Conservation (phyloP, 1,284 basidiomycete genomes). For the Trichosporon sp. region DNA sequence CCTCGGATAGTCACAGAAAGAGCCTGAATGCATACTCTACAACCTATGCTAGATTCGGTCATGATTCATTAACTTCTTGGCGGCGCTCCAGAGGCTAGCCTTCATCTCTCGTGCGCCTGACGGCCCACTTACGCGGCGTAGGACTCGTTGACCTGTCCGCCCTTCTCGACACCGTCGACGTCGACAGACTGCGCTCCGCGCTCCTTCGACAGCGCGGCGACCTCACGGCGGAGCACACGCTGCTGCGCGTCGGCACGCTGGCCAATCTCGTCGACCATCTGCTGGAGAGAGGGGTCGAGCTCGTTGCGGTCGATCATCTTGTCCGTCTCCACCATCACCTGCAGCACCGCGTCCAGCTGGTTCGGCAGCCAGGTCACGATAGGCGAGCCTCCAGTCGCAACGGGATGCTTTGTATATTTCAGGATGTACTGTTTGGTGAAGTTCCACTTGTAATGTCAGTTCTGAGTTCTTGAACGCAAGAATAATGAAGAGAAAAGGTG, state of each 20-base stretch:
- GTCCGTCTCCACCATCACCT: conserved; percentile 27
- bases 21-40: conserved; percentile 14
- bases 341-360: conserved; percentile 33
- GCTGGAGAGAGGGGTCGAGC: conserved; percentile 26
- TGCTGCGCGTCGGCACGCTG: conserved; percentile 34
- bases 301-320: conserved; percentile 26
- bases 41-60: background rate
- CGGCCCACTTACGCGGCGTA: conserved; percentile 10
- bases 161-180: conserved; percentile 26
- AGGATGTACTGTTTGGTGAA: conserved; percentile 31
- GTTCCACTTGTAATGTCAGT: conserved; percentile 16
- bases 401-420: conserved; percentile 29
- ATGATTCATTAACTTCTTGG: background rate
- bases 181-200: conserved; percentile 21
- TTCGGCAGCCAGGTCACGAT: conserved; percentile 35
- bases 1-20: background rate
- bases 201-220: conserved; percentile 25
- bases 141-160: conserved; percentile 12
- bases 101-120: no score
- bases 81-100: no score
- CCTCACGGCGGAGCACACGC: conserved; percentile 33
- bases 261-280: conserved; percentile 32
- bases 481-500: background rate
- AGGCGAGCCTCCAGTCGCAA: conserved; percentile 30
- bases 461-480: background rate